Base-by-base conservation (phyloP, 805 yeast species). In the Tetrapisispora taiwanensis region DNA sequence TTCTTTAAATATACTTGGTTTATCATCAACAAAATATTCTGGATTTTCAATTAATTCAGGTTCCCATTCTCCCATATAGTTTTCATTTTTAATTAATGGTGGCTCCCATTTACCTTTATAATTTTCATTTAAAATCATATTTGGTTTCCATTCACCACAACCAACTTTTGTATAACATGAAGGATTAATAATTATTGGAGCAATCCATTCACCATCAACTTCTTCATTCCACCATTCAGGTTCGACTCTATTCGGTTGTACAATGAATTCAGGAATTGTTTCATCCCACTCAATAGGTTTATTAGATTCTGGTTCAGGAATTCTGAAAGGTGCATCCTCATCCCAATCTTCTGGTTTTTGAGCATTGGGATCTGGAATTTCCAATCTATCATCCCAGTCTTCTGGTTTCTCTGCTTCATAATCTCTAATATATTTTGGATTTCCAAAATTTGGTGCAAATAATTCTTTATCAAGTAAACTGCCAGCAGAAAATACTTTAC, bases 141-240 rank as follows among this genome's bases (percentile, higher is more conserved):
- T 90, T 5, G 85, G 74, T 39, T 62, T 63, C 95, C 95, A 89
- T 49, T 71, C 66, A 32, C 96, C 96, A 63, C 97, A 88, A 4
- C 95, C 94, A 45, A 71, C 73, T 20, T 62, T 52, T 13, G 57
- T 53, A 30, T 65, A 70, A 65, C 97, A 88, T 47, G 68, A 77
- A 9, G 96, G 95, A 60, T 88, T 88, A 39, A 67, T 68, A 40
- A 87, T 70, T 39, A 69, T 62, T 22, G 89, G 88, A 2, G 88
- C 81, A 37, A 69, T 55, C 94, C 94, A 89, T 55, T 73, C 80
- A 3, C 95, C 96, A 60, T 87, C 95, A 59, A 83, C 89, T 51
- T 80, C 88, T 36, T 84, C 95, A 58, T 84, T 85, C 96, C 96
- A 88, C 56, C 75, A 81, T 36, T 69, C 81, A n/a, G 96, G 95